Evolutionary conservation across 108 stramenopile genomes (phyloP).

Genomic region (Pseudonitzschia multistriata): DNA sequence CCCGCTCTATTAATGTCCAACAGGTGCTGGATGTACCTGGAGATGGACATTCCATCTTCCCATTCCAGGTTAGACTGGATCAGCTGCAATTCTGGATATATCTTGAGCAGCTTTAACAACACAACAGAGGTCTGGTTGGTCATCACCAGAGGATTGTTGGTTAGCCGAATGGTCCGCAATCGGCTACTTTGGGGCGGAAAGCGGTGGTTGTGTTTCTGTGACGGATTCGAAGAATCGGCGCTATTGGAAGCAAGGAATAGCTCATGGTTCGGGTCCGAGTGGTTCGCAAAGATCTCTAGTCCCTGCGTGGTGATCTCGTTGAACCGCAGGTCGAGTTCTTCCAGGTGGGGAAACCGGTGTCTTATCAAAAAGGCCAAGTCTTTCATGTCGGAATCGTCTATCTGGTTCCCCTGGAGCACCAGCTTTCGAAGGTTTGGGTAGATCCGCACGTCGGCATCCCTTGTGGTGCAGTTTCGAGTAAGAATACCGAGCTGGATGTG

Average conservation of each 20-base stretch:
- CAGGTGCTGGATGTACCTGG: slow-evolving; percentile 4
- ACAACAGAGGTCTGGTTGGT: slow-evolving; percentile 7
- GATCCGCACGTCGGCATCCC: neutral
- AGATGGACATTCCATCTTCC: neutral
- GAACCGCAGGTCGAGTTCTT: slow-evolving; percentile 14
- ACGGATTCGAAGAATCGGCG: neutral
- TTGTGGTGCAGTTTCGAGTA: neutral
- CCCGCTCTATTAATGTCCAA: slow-evolving; percentile 16
- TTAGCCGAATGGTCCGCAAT: slow-evolving; percentile 3
- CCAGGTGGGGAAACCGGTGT: slow-evolving; percentile 9
- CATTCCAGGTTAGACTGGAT: slow-evolving; percentile 16
- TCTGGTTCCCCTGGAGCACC: slow-evolving; percentile 7
- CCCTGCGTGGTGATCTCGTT: slow-evolving; percentile 20
- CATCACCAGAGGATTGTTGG: slow-evolving; percentile 15
- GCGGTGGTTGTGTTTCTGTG: neutral
- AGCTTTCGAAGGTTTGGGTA: slow-evolving; percentile 3
- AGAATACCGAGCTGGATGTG: slow-evolving; percentile 12
- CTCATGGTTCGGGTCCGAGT: slow-evolving; percentile 3
- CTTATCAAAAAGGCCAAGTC: slow-evolving; percentile 4
- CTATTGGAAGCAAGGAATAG: neutral
- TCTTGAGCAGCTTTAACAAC: slow-evolving; percentile 1
- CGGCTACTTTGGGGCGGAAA: neutral
- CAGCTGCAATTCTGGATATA: slow-evolving; percentile 5
- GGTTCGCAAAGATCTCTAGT: slow-evolving; percentile 11
- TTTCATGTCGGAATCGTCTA: slow-evolving; percentile 17